A percentile compares a stretch with the other conserved stretches of the same genome.
phyloP scores from a whole-genome alignment of 2,329 filamentous ascomycete species.

The Sordariomycetes sp. region DNA sequence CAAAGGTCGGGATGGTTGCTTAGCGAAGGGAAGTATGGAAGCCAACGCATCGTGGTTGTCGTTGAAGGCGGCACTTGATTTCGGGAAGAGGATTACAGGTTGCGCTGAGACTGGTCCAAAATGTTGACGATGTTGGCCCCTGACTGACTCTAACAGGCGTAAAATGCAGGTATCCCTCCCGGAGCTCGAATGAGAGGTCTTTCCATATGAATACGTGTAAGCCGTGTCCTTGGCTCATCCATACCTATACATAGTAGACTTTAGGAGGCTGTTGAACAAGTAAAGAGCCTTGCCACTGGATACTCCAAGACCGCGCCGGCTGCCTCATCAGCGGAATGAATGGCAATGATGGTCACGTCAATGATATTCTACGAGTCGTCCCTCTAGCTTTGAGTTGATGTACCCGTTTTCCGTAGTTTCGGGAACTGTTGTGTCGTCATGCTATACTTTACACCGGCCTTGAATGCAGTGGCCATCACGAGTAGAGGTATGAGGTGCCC shows the following conservation, averaged over 20 bases:
- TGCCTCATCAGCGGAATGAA: neutral
- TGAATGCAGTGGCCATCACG: conserved; percentile 19
- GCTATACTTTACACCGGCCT: conserved; percentile 8
- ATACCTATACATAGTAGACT: neutral
- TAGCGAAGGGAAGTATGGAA: no score
- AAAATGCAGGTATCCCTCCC: no score
- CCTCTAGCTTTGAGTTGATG: neutral
- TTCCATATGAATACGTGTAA: neutral
- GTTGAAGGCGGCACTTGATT: no score
- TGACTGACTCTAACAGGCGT: no score
- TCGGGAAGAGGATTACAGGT: no score
- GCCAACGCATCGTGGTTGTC: no score
- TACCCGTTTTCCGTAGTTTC: neutral
- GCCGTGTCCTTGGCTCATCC: neutral
- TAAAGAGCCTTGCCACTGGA: neutral
- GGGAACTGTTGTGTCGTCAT: neutral
- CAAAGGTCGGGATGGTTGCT: no score
- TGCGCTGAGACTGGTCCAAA: no score
- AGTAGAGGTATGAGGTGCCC: conserved; percentile 18
- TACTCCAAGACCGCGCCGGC: neutral
- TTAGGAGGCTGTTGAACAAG: neutral
- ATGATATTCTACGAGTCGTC: neutral
- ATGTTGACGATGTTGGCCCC: no score
- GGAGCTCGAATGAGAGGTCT: no score
- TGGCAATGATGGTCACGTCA: no score